A percentile compares a stretch with the other conserved stretches of the same genome.
phyloP scores from a whole-genome alignment of 2,329 filamentous ascomycete species.

The Penicillium vulpinum region DNA sequence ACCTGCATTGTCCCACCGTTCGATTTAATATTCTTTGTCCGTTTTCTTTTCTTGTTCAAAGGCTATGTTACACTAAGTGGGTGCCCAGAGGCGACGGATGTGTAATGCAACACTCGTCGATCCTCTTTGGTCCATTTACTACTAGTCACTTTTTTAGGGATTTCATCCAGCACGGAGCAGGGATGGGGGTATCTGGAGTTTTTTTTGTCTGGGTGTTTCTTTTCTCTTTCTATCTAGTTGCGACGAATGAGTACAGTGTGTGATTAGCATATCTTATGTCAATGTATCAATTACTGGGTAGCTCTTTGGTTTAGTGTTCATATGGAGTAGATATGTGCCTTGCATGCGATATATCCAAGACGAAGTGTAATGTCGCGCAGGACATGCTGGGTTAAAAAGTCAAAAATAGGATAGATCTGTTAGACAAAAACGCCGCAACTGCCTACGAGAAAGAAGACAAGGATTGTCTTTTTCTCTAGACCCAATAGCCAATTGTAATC shows the following conservation, averaged over 20 bases:
- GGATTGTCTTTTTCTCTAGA: background rate
- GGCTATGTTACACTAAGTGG: background rate
- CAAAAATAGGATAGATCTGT: background rate
- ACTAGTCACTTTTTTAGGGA: constrained; percentile 10
- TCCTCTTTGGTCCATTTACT: background rate
- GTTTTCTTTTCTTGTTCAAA: constrained; percentile 5
- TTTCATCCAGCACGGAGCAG: constrained; percentile 24
- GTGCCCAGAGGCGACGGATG: background rate
- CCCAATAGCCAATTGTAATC: background rate
- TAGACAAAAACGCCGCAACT: background rate
- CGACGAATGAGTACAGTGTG: constrained; percentile 11
- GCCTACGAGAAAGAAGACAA: background rate
- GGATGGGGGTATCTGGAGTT: constrained; percentile 16
- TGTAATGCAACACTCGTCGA: background rate
- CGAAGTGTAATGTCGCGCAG: background rate
- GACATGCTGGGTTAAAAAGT: background rate
- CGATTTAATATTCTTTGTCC: constrained; percentile 2
- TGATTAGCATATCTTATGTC: constrained; percentile 1
- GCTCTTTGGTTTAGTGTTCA: background rate
- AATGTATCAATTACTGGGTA: constrained; percentile 7
- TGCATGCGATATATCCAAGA: background rate
- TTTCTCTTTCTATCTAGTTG: constrained; percentile 8
- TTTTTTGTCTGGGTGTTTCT: constrained; percentile 11
- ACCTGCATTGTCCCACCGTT: background rate
- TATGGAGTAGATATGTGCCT: background rate